These are phyloP conservation scores for Pittosporum tobira DNA, from an alignment of 129 eudicot genomes.

Conservation along the genomic window DNA sequence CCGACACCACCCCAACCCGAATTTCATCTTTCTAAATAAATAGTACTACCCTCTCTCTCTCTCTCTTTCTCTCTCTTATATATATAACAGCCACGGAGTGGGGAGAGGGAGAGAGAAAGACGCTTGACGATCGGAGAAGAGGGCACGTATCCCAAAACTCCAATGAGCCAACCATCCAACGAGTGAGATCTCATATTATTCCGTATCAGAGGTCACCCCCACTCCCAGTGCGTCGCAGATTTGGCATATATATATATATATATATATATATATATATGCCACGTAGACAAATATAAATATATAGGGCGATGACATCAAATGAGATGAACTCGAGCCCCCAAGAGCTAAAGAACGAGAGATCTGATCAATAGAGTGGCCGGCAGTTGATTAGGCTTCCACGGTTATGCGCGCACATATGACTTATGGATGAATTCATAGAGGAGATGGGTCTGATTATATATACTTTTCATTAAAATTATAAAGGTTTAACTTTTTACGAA, in stretches of 20 bases:
- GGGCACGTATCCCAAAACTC: too few species aligned
- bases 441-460: too few species aligned
- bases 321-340: not conserved
- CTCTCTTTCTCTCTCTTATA: not conserved
- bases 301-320: not conserved
- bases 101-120: not conserved
- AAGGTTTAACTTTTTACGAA: too few species aligned
- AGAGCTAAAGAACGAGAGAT: too few species aligned
- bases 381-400: too few species aligned
- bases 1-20: conserved; percentile 5
- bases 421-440: too few species aligned
- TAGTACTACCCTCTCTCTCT: not conserved
- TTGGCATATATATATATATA: not conserved
- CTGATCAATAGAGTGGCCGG: too few species aligned
- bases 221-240: not conserved
- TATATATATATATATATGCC: too few species aligned
- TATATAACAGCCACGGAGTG: not conserved
- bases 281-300: too few species aligned
- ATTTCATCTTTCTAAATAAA: too few species aligned
- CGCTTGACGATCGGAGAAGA: conserved; percentile 1
- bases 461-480: too few species aligned
- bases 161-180: conserved; percentile 5
- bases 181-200: not conserved
- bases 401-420: too few species aligned
- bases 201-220: not conserved